A percentile compares a stretch with the other conserved stretches of the same genome.
phyloP scores from a whole-genome alignment of 768 basidiomycete genomes.

The Agaricus sinodeliciosus region DNA sequence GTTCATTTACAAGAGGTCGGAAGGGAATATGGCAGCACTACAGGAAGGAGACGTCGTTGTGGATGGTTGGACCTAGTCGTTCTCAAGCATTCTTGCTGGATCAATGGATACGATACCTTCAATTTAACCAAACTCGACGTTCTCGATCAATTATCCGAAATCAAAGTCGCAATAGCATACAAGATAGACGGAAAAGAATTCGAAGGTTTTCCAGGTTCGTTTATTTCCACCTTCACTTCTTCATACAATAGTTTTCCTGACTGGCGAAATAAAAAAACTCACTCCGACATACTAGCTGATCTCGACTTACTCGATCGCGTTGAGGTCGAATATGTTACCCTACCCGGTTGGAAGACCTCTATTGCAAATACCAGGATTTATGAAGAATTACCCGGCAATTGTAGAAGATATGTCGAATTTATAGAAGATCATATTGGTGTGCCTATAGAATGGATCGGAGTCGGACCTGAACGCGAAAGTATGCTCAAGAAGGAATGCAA shows the following conservation, averaged over 20 bases:
- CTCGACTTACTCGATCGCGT: conserved; percentile 74
- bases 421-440: conserved; percentile 72
- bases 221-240: not conserved
- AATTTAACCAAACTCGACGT: conserved; percentile 98
- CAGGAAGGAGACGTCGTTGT: conserved; percentile 86
- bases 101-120: conserved; percentile 92
- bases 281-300: conserved; percentile 49
- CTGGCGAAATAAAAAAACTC: not conserved
- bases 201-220: conserved; percentile 79
- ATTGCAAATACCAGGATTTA: conserved; percentile 62
- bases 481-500: conserved; percentile 40
- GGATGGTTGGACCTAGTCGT: conserved; percentile 98
- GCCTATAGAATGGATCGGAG: conserved; percentile 87
- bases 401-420: conserved; percentile 80
- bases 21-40: conserved; percentile 86
- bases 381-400: conserved; percentile 75
- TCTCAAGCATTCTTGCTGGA: conserved; percentile 82
- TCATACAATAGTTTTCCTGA: not conserved
- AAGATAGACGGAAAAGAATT: conserved; percentile 71
- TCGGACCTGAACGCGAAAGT: conserved; percentile 80
- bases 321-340: conserved; percentile 79
- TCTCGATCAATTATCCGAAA: conserved; percentile 75
- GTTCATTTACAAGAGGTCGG: conserved; percentile 91
- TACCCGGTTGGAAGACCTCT: conserved; percentile 86
- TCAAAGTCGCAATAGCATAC: conserved; percentile 86